Percentiles rank a stretch among this genome's conserved stretches.
Evolutionary conservation across 1,284 basidiomycete species (phyloP).

Genomic region (Stereum hirsutum): DNA sequence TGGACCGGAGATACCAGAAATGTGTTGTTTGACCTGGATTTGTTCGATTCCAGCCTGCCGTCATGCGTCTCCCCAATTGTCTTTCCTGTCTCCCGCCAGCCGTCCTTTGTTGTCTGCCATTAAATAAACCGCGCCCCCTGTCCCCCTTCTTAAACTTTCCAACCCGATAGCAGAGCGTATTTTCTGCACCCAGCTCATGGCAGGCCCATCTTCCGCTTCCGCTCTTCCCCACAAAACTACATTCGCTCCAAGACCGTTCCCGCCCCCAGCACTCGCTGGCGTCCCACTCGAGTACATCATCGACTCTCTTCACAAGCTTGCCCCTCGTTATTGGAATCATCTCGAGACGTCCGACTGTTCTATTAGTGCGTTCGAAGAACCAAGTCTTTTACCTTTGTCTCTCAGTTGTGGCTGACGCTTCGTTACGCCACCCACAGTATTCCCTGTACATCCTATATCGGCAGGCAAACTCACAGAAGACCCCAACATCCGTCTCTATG

Average conservation of each 20-base stretch:
- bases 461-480: slow-evolving; percentile 8
- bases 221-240: neutral
- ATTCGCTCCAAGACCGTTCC: slow-evolving; percentile 48
- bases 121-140: no score
- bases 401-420: neutral
- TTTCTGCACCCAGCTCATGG: no score
- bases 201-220: neutral
- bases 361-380: slow-evolving; percentile 51
- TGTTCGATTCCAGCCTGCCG: no score
- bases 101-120: no score
- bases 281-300: slow-evolving; percentile 64
- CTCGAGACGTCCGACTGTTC: slow-evolving; percentile 68
- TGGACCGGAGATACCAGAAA: no score
- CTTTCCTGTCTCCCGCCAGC: no score
- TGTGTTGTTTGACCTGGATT: no score
- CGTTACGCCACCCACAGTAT: slow-evolving; percentile 16
- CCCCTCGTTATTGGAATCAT: slow-evolving; percentile 60
- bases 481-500: slow-evolving; percentile 2
- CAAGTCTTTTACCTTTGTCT: no score
- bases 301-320: slow-evolving; percentile 56
- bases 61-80: no score
- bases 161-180: no score
- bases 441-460: slow-evolving; percentile 17
- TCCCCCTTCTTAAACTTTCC: no score
- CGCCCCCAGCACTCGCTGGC: slow-evolving; percentile 49